Evolutionary conservation across 768 basidiomycete species (phyloP).

Genomic region (Podaxis mareebaensis): DNA sequence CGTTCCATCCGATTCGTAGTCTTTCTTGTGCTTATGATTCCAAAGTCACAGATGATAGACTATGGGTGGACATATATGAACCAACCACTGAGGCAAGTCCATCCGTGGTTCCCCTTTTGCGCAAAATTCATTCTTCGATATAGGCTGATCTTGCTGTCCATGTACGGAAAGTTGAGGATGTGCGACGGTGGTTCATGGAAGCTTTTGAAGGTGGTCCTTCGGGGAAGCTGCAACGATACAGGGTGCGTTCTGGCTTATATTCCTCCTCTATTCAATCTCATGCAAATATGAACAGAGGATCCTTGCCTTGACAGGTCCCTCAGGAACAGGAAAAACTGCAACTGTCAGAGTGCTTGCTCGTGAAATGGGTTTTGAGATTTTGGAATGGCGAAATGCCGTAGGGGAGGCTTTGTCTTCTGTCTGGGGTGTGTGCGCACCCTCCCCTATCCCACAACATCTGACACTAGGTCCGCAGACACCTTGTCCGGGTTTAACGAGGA

Average conservation of each 20-base stretch:
- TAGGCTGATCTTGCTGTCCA: slow-evolving; percentile 81
- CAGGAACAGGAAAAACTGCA: slow-evolving; percentile 90
- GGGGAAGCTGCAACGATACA: slow-evolving; percentile 67
- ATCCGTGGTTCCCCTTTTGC: background rate
- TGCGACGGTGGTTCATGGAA: slow-evolving; percentile 72
- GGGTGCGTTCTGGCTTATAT: slow-evolving; percentile 46
- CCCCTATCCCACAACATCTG: background rate
- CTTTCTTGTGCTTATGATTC: background rate
- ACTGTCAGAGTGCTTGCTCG: slow-evolving; percentile 73
- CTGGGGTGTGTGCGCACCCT: slow-evolving; percentile 22
- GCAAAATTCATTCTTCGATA: background rate
- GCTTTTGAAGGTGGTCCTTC: slow-evolving; percentile 70
- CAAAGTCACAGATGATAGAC: slow-evolving; percentile 32
- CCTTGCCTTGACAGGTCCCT: slow-evolving; percentile 82
- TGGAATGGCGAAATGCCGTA: slow-evolving; percentile 82
- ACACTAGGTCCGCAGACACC: background rate
- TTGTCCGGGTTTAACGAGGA: slow-evolving; percentile 25
- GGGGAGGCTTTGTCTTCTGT: slow-evolving; percentile 44
- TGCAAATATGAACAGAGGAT: slow-evolving; percentile 57
- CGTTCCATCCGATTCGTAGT: background rate
- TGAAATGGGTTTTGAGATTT: slow-evolving; percentile 75
- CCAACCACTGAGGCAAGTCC: slow-evolving; percentile 53
- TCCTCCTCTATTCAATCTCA: background rate
- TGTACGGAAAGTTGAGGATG: slow-evolving; percentile 74
- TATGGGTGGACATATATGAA: slow-evolving; percentile 70